Percentiles rank a stretch among this genome's conserved stretches.
Evolutionary conservation across 2,329 filamentous ascomycete species (phyloP).

Genomic region (Talaromyces sp.): DNA sequence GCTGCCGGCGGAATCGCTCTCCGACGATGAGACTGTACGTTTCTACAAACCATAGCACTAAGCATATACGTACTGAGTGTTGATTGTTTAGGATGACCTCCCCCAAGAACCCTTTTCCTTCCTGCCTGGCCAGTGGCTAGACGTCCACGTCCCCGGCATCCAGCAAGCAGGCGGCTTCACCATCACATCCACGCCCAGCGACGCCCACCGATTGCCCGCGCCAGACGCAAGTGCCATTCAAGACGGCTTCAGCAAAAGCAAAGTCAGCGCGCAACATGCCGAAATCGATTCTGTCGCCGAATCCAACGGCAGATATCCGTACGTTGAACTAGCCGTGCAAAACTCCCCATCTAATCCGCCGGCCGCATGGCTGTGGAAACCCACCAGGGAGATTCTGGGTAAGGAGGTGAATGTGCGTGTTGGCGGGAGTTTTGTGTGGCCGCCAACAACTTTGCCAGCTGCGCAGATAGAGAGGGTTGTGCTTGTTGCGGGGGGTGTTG

Average conservation of each 20-base stretch:
- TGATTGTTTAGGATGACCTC: neutral
- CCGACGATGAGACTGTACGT: conserved; percentile 43
- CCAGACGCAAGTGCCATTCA: conserved; percentile 13
- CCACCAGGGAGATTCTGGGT: conserved; percentile 51
- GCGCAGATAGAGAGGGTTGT: conserved; percentile 55
- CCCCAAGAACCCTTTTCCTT: conserved; percentile 51
- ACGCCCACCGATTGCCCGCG: conserved; percentile 36
- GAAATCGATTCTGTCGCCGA: conserved; percentile 19
- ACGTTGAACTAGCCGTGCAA: conserved; percentile 76
- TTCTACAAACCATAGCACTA: conserved; percentile 8
- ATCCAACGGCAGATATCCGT: conserved; percentile 35
- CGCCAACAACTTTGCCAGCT: conserved; percentile 45
- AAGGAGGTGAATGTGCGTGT: conserved; percentile 62
- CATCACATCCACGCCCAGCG: conserved; percentile 69
- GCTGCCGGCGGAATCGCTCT: conserved; percentile 43
- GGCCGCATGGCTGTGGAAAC: conserved; percentile 70
- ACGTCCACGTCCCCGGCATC: conserved; percentile 68
- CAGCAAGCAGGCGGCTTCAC: conserved; percentile 78
- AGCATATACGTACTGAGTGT: no score
- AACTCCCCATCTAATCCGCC: conserved; percentile 64
- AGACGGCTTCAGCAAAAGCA: neutral
- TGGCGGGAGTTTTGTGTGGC: conserved; percentile 77
- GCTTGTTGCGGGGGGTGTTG: conserved; percentile 75
- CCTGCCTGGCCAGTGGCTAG: conserved; percentile 81
- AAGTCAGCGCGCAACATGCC: conserved; percentile 6